These are phyloP conservation scores for Bryoerythrophyllum caledonicum DNA, from an alignment of 225 moss, liverwort and hornwort genomes.

Conservation along the genomic window DNA sequence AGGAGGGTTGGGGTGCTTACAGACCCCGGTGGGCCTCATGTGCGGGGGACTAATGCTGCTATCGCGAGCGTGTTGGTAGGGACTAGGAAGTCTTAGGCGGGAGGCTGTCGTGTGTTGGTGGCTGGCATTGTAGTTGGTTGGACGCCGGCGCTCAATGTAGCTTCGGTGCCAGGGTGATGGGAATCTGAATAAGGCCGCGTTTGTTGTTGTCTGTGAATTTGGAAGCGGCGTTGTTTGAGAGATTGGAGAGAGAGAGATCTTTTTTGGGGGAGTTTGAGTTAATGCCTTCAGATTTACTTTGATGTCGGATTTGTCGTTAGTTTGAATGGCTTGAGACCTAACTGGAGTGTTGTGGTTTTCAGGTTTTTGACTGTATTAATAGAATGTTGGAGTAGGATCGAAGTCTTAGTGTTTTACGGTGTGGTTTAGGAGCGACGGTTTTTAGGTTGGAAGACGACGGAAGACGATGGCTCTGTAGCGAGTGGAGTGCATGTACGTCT, in stretches of 20 bases:
- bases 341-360: conserved; percentile 30
- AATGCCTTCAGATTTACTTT: conserved; percentile 5
- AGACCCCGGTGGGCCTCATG: too few relatives aligned
- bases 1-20: too few relatives aligned
- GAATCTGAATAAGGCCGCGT: conserved; percentile 20
- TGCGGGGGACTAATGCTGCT: too few relatives aligned
- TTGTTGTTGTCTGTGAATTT: conserved; percentile 23
- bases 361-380: conserved; percentile 20
- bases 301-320: not conserved
- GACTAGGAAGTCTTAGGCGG: too few relatives aligned
- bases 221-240: not conserved
- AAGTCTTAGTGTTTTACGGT: not conserved
- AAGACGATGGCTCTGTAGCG: conserved; percentile 17
- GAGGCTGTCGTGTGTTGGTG: not conserved
- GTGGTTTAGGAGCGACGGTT: not conserved
- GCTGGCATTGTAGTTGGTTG: not conserved
- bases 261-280: not conserved
- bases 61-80: too few relatives aligned
- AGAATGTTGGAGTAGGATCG: not conserved
- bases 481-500: conserved; percentile 1
- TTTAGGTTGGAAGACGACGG: conserved; percentile 9
- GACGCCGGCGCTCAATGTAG: conserved; percentile 10
- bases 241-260: not conserved
- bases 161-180: not conserved
- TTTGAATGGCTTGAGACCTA: conserved; percentile 1